phyloP scores from a whole-genome alignment of 1,284 basidiomycete species.

The Chalciporus sp. region DNA sequence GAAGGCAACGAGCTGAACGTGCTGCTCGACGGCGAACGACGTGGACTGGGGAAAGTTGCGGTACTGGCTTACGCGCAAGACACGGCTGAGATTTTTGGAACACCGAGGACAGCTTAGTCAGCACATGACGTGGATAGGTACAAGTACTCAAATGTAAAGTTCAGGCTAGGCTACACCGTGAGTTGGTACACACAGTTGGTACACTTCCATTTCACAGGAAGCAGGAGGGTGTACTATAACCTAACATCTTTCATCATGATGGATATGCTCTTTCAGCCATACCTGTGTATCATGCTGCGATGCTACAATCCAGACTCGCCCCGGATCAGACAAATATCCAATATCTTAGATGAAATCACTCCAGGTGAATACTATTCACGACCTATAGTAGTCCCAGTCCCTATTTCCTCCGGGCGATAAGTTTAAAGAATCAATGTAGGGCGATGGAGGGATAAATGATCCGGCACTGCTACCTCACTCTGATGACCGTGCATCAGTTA shows the following conservation, averaged over 20 bases:
- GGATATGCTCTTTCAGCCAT: no score
- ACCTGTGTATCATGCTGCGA: neutral
- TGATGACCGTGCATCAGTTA: slow-evolving; percentile 1
- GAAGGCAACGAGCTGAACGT: neutral
- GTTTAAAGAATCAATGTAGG: neutral
- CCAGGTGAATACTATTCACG: no score
- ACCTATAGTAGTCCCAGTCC: no score
- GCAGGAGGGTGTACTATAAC: neutral
- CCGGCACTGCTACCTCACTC: no score
- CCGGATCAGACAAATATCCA: no score
- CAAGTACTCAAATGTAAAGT: no score
- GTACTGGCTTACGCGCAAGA: neutral
- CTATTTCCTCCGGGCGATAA: neutral
- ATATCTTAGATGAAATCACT: no score
- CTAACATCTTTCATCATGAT: no score
- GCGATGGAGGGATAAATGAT: no score
- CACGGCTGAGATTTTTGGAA: slow-evolving; percentile 3
- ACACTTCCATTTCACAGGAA: no score
- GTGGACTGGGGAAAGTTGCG: slow-evolving; percentile 6
- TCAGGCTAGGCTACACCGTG: no score
- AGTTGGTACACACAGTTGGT: no score
- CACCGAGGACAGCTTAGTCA: slow-evolving; percentile 25
- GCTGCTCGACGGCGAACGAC: neutral
- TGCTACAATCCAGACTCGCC: neutral
- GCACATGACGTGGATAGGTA: slow-evolving; percentile 2